Percentiles rank a stretch among this genome's conserved stretches.
Conservation (phyloP, 768 basidiomycete genomes). For the Pleurotus giganteus region DNA sequence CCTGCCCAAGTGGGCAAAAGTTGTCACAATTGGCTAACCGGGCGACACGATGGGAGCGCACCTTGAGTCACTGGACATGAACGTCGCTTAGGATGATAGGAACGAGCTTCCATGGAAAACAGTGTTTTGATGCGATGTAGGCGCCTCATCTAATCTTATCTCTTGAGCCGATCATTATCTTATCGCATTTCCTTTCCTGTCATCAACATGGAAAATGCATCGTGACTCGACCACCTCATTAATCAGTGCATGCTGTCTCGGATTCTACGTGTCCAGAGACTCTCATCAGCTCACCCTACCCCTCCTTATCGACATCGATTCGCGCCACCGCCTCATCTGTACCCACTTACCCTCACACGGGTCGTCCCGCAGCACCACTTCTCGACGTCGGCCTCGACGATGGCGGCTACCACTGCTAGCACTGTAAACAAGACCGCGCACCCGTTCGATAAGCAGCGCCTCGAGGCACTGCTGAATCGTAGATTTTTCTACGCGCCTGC, state of each 20-base stretch:
- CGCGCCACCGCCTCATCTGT: neutral
- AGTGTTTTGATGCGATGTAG: too few species aligned
- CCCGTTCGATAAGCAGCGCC: constrained; percentile 79
- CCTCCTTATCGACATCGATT: neutral
- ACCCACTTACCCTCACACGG: neutral
- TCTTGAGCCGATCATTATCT: neutral
- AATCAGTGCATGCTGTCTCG: constrained; percentile 4
- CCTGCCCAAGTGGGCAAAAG: neutral
- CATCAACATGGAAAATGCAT: neutral
- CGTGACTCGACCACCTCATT: constrained; percentile 1
- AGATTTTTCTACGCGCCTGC: constrained; percentile 98
- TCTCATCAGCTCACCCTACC: neutral
- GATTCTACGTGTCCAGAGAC: neutral
- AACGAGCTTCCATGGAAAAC: too few species aligned
- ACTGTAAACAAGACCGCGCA: constrained; percentile 80
- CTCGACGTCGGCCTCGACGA: neutral
- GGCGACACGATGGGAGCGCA: neutral
- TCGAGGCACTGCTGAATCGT: constrained; percentile 84
- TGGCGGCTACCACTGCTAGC: neutral
- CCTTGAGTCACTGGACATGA: neutral
- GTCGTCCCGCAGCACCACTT: neutral
- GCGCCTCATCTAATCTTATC: too few species aligned
- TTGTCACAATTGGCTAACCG: neutral
- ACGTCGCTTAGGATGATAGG: too few species aligned
- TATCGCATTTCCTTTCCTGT: neutral